Base-by-base conservation (phyloP, 2,329 filamentous ascomycete species). In the Raffaelea ambrosiae region DNA sequence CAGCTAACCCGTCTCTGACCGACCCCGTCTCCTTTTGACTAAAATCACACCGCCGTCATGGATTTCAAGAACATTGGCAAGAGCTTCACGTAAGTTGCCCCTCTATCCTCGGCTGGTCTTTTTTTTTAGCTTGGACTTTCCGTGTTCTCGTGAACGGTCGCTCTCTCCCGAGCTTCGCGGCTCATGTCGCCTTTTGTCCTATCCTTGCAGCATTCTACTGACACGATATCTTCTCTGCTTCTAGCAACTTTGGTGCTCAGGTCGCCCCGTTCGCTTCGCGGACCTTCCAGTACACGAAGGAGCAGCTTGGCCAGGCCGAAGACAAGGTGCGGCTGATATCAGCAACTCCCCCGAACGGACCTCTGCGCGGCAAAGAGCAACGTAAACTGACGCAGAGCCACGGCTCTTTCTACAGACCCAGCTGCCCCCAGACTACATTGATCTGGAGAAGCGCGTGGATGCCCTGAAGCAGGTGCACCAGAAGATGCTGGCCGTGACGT, bases 381-480 rank as follows among this genome's bases (percentile, higher is more conserved):
- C 39, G n/a, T n/a, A 31, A n/a, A 40, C 11, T 21, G 35, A 48
- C 18, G 26, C 23, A 39, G 18, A 10, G 14, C 46, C 33, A 46
- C 48, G 52, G 39, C 39, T 42, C n/a, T 7, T 11, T 18, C 39
- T 20, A 43, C 59, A 95, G 88, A 98, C 93, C 54, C 86, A 97
- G 71, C 87, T 98, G 40, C 93, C 93, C 41, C 84, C 90, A 58
- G 93, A 97, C 70, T 98, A 98, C 70, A 87, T 96, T 64, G 90
- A 97, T 69, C 85, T 98, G 53, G 93, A 98, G 80, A 96, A 96
- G 79, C 84, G 91, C 57, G 89, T 97, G 61, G 93, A 98, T 80
- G 93, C 93, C 51, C 75, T 98, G 64, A 97, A 95, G 76, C 83
- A 86, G 63, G 93, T 95, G 51, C 93, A 98, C 69, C 88, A 95